Percentiles rank a stretch among this genome's conserved stretches.
phyloP scores from a whole-genome alignment of 2,329 filamentous ascomycete species.

The Ciborinia camelliae region DNA sequence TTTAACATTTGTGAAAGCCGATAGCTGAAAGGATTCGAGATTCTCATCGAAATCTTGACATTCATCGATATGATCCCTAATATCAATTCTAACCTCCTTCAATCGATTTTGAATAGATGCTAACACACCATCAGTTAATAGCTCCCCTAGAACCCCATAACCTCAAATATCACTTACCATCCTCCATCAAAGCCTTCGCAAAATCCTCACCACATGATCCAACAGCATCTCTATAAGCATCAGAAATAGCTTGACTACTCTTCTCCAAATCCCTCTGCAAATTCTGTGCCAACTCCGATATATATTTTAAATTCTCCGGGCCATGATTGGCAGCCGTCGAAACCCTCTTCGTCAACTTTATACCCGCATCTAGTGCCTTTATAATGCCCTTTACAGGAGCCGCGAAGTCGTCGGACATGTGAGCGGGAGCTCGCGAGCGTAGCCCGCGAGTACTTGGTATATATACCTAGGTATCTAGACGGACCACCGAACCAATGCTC shows the following conservation, averaged over 20 bases:
- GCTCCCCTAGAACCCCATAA: neutral
- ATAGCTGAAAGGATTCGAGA: constrained; percentile 28
- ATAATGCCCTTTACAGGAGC: constrained; percentile 33
- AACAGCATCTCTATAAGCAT: constrained; percentile 30
- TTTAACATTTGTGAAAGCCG: constrained; percentile 28
- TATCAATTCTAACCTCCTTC: constrained; percentile 32
- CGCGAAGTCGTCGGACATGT: constrained; percentile 27
- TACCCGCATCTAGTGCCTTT: constrained; percentile 33
- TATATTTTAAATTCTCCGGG: constrained; percentile 28
- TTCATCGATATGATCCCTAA: constrained; percentile 33
- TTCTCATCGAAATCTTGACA: constrained; percentile 34
- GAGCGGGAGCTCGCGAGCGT: constrained; percentile 8
- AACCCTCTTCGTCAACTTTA: constrained; percentile 31
- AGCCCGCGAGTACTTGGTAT: neutral
- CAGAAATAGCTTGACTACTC: constrained; percentile 27
- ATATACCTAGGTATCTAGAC: neutral
- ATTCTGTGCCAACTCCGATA: constrained; percentile 29
- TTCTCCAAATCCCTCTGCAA: constrained; percentile 30
- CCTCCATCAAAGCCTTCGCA: constrained; percentile 29
- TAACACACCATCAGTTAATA: constrained; percentile 22
- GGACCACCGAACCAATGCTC: neutral
- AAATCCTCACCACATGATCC: constrained; percentile 30
- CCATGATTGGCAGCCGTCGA: constrained; percentile 27
- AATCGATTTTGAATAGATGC: constrained; percentile 29
- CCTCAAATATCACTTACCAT: constrained; percentile 27